Evolutionary conservation across 2,329 filamentous ascomycete species (phyloP).

Genomic region (Penicillium hesseltinei): DNA sequence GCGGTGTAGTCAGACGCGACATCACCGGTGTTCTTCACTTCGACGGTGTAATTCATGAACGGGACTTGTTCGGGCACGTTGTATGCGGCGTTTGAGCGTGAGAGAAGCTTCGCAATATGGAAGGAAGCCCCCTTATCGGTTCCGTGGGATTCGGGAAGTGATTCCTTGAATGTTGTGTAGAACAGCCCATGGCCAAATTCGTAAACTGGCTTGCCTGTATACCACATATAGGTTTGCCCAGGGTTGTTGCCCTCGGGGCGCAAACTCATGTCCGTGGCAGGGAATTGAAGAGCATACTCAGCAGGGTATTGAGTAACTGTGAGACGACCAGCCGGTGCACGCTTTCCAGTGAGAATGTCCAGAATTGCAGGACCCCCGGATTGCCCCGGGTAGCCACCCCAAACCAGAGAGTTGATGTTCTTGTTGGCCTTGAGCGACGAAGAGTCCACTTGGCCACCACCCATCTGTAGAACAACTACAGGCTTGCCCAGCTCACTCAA

Average conservation of each 20-base stretch:
- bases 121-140: constrained; percentile 18
- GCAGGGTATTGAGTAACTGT: constrained; percentile 41
- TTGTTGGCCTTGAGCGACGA: constrained; percentile 39
- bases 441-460: constrained; percentile 46
- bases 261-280: constrained; percentile 43
- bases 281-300: constrained; percentile 44
- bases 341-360: constrained; percentile 44
- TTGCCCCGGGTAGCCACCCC: constrained; percentile 48
- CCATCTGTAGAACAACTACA: constrained; percentile 44
- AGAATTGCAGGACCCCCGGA: constrained; percentile 43
- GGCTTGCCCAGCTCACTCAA: constrained; percentile 40
- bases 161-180: constrained; percentile 43
- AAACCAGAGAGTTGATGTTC: constrained; percentile 44
- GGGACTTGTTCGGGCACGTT: constrained; percentile 35
- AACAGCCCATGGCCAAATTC: constrained; percentile 47
- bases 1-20: constrained; percentile 42
- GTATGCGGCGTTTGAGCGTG: constrained; percentile 26
- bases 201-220: constrained; percentile 40
- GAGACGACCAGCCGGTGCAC: constrained; percentile 44
- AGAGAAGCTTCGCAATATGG: constrained; percentile 37
- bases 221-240: constrained; percentile 49
- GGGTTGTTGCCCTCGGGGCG: constrained; percentile 40
- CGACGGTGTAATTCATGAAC: constrained; percentile 39
- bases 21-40: constrained; percentile 39
- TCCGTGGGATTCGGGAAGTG: not conserved